Percentiles rank a stretch among this genome's conserved stretches.
Conservation (phyloP, 75 land plant species). For the Cunninghamia lanceolata region DNA sequence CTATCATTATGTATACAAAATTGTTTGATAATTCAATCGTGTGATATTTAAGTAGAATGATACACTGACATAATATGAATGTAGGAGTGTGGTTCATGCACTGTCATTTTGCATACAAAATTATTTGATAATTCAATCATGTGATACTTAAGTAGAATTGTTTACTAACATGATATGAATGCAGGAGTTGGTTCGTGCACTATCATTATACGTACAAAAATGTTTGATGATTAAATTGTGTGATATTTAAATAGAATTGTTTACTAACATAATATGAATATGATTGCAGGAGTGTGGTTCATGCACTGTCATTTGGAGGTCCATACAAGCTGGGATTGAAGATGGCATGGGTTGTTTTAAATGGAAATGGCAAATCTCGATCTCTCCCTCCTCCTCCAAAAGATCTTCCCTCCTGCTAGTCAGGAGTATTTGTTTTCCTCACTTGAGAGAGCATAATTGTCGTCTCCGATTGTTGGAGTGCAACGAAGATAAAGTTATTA, state of each 20-base stretch:
- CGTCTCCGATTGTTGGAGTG: too few species aligned
- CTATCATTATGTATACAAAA: too few species aligned
- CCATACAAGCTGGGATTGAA: slow-evolving; percentile 67
- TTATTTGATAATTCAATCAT: not conserved
- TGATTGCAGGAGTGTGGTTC: slow-evolving; percentile 8
- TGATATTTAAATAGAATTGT: not conserved
- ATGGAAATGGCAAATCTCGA: slow-evolving; percentile 40
- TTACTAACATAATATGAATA: not conserved
- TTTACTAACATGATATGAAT: too few species aligned
- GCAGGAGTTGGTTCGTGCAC: slow-evolving; percentile 82
- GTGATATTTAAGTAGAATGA: too few species aligned
- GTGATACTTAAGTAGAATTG: too few species aligned
- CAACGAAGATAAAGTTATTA: too few species aligned
- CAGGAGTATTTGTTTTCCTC: not conserved
- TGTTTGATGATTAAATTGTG: too few species aligned
- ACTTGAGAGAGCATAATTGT: not conserved
- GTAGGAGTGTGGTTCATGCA: slow-evolving; percentile 77
- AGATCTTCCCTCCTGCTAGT: slow-evolving; percentile 58
- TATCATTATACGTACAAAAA: too few species aligned
- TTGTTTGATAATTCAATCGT: not conserved
- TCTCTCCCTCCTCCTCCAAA: slow-evolving; percentile 59
- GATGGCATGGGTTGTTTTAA: slow-evolving; percentile 56
- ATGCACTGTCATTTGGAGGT: slow-evolving; percentile 69
- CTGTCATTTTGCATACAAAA: too few species aligned
- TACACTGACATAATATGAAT: too few species aligned